Evolutionary conservation across 805 yeast species (phyloP), one percentile per base, ranked within the genome.

Genomic region (Myxozyma neotropica): DNA sequence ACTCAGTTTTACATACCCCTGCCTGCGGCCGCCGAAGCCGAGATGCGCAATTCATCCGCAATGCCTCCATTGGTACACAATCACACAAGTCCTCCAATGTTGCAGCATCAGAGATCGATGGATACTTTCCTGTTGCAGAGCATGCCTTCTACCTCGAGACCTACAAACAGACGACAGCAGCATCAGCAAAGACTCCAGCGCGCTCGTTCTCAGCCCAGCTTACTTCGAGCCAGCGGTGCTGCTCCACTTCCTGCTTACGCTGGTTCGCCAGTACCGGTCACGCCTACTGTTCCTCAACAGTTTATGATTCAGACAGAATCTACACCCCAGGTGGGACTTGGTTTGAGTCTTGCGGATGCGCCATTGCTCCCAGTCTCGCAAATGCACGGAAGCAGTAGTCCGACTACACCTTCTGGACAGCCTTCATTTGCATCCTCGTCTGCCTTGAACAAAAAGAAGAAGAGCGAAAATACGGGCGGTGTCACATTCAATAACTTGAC

Each of bases 401-500:
- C 27, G 1, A 12, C 35, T 43, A 13, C 44, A 3, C 21, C 51
- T 33, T 3, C 49, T 10, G 38, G n/a, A 3, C 26, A 7, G 8
- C 26, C 33, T 35, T 24, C 42, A 8, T 36, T 15, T 7, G 17
- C 53, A 17, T 36, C 44, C 12, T 5, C 43, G n/a, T 36, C 53
- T 8, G 10, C 53, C 15, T n/a, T 24, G 10, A 48, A 48, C 43
- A 35, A 36, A 39, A 48, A 35, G 33, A 21, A 24, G 33, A 48
- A 36, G 7, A 26, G 23, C 49, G 36, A 19, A 17, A 13, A 2
- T 26, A 15, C 40, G 1, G 49, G 36, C 17, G 47, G 27, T 10
- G 59, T 55, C 3, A 31, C 27, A 19, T 55, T 55, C 40, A 55
- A 55, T 21, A 55, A 55, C 26, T 35, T 55, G 36, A 55, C 59